Evolutionary conservation across 192 early-diverging fungal genomes (phyloP).

Genomic region (Chytriomyces confervae): DNA sequence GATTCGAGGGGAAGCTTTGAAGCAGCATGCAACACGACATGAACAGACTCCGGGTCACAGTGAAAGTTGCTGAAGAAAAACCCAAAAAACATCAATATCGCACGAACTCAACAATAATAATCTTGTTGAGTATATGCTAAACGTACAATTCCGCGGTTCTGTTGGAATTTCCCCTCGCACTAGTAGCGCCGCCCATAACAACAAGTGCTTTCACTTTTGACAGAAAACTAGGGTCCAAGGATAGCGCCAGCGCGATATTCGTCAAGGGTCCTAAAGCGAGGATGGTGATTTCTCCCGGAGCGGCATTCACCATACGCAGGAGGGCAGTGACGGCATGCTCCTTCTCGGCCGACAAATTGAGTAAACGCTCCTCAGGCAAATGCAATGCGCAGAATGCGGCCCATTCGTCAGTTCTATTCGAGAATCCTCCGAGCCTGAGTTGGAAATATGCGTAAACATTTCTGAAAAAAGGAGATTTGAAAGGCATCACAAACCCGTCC

Average conservation of each 20-base stretch:
- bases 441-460: no score
- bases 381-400: neutral
- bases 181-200: constrained; percentile 57
- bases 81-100: neutral
- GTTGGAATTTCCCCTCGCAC: constrained; percentile 54
- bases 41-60: constrained; percentile 53
- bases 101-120: constrained; percentile 5
- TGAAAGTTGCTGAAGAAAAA: constrained; percentile 49
- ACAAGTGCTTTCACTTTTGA: constrained; percentile 45
- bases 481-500: neutral
- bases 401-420: neutral
- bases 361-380: neutral
- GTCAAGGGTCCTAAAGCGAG: constrained; percentile 57
- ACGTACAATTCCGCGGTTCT: constrained; percentile 43
- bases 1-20: constrained; percentile 21
- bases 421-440: no score
- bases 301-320: constrained; percentile 41
- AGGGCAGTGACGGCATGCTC: constrained; percentile 50
- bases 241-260: constrained; percentile 56
- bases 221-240: constrained; percentile 54
- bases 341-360: constrained; percentile 7
- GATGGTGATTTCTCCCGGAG: constrained; percentile 39
- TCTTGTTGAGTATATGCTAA: neutral
- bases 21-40: constrained; percentile 49
- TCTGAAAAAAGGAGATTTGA: no score